Evolutionary conservation across 2,329 filamentous ascomycete species (phyloP).

Genomic region (Zarea fungicola): DNA sequence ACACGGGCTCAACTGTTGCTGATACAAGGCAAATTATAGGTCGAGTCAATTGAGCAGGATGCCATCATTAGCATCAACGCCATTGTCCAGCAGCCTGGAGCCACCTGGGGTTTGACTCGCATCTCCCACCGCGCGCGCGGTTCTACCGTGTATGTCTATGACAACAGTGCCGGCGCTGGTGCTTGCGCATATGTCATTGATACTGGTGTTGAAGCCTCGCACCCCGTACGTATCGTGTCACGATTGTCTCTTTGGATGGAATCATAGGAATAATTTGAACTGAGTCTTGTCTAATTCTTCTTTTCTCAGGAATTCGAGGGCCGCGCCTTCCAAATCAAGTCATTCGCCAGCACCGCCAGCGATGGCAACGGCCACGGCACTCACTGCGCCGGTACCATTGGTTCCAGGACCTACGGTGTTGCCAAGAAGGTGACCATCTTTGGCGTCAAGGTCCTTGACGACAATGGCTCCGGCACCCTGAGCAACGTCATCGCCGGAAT

Average conservation of each 20-base stretch:
- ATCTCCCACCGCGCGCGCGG: constrained; percentile 26
- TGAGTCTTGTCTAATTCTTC: no score
- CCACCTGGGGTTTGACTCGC: constrained; percentile 33
- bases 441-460: constrained; percentile 37
- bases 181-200: constrained; percentile 39
- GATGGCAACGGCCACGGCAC: constrained; percentile 34
- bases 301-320: constrained; percentile 23
- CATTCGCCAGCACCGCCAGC: constrained; percentile 16
- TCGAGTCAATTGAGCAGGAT: constrained; percentile 34
- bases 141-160: constrained; percentile 27
- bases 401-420: constrained; percentile 24
- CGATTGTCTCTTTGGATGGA: neutral
- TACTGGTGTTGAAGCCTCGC: constrained; percentile 32
- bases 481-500: constrained; percentile 36
- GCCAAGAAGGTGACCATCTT: constrained; percentile 37
- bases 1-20: neutral
- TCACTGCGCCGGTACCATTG: constrained; percentile 23
- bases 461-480: constrained; percentile 28
- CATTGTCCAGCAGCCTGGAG: constrained; percentile 25
- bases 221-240: constrained; percentile 25
- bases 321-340: constrained; percentile 21
- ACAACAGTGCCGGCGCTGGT: constrained; percentile 29
- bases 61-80: constrained; percentile 24
- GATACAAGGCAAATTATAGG: constrained; percentile 15
- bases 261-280: no score